Evolutionary conservation across 2,329 filamentous ascomycete genomes (phyloP).

Genomic region (Dothideomycetidae sp.): DNA sequence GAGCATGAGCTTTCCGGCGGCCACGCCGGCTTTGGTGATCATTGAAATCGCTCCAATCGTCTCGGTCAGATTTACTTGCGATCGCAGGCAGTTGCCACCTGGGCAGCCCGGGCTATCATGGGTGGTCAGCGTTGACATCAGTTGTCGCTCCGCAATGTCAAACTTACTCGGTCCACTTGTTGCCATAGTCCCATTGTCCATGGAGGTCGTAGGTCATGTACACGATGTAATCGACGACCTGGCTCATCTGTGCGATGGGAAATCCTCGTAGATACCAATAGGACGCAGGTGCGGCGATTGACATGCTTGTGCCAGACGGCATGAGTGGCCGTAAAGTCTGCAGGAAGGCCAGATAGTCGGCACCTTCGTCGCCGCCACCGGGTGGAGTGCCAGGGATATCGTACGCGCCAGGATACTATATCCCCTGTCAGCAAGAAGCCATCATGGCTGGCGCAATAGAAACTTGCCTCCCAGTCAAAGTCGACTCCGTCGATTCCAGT

Average conservation of each 20-base stretch:
- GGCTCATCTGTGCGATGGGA: conserved; percentile 16
- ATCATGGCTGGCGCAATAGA: background rate
- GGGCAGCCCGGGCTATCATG: background rate
- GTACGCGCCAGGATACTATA: conserved; percentile 24
- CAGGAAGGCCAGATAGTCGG: conserved; percentile 12
- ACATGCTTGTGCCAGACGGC: conserved; percentile 13
- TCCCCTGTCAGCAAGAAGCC: background rate
- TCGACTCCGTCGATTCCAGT: conserved; percentile 15
- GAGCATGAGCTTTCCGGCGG: conserved; percentile 56
- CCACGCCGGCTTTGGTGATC: conserved; percentile 39
- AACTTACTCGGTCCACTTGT: conserved; percentile 17
- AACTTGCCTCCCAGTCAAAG: conserved; percentile 13
- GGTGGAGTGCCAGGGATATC: conserved; percentile 18
- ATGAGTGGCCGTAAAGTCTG: conserved; percentile 8
- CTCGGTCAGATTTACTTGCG: conserved; percentile 27
- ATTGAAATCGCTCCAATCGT: conserved; percentile 23
- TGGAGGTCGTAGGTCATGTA: conserved; percentile 26
- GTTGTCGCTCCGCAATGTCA: conserved; percentile 20
- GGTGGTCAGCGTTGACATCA: too few relatives aligned
- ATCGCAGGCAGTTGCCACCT: conserved; percentile 13
- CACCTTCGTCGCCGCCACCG: conserved; percentile 1
- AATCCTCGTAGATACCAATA: conserved; percentile 21
- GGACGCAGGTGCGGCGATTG: conserved; percentile 19
- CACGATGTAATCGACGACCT: conserved; percentile 19
- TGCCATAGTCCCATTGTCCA: conserved; percentile 29